These are phyloP conservation scores for Fusarium sp. DNA, from an alignment of 2,329 filamentous ascomycete genomes.

Conservation along the genomic window DNA sequence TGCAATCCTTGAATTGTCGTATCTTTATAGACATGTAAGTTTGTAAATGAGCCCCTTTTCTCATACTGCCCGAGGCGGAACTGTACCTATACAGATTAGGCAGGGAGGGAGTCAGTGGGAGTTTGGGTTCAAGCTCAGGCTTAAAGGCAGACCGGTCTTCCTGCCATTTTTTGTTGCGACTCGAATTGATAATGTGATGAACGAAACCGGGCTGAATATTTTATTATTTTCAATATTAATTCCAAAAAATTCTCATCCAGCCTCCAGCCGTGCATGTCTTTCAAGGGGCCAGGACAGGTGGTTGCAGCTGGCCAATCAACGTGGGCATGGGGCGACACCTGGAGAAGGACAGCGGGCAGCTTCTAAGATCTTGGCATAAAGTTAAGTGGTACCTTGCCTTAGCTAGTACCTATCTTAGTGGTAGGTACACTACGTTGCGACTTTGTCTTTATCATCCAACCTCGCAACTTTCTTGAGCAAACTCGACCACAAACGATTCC, in stretches of 20 bases:
- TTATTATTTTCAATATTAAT: background rate
- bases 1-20: background rate
- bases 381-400: constrained; percentile 29
- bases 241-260: background rate
- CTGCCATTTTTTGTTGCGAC: background rate
- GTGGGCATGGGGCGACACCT: constrained; percentile 40
- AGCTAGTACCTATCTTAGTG: constrained; percentile 6
- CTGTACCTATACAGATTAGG: background rate
- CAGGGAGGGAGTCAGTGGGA: background rate
- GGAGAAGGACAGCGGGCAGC: constrained; percentile 36
- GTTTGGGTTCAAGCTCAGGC: background rate
- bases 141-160: background rate
- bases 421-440: constrained; percentile 25
- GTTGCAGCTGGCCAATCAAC: constrained; percentile 41
- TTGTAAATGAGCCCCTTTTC: background rate
- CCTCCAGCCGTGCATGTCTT: background rate
- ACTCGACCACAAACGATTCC: constrained; percentile 4
- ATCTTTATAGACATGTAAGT: background rate
- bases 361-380: constrained; percentile 23
- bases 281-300: background rate
- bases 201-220: background rate
- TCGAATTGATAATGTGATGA: background rate
- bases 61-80: too few relatives aligned
- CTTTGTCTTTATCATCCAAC: constrained; percentile 32
- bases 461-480: constrained; percentile 22